Percentiles rank a stretch among this genome's conserved stretches.
phyloP scores from a whole-genome alignment of 225 moss, liverwort and hornwort species.

The Bryoerythrophyllum caledonicum region DNA sequence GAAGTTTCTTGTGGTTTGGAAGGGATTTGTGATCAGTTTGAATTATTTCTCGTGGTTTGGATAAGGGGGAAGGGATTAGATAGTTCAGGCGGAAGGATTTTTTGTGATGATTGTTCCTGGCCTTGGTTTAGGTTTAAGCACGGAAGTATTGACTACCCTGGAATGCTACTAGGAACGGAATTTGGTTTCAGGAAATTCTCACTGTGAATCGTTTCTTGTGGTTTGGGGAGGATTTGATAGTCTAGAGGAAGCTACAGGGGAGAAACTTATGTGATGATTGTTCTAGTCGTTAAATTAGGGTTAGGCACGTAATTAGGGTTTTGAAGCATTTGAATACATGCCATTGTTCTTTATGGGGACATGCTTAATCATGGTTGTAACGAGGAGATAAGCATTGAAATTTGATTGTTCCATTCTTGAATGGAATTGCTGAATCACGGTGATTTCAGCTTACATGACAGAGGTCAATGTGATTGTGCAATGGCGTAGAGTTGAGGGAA shows the following conservation, averaged over 20 bases:
- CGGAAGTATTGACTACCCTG: no score
- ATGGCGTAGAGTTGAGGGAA: background rate
- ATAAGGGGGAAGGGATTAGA: background rate
- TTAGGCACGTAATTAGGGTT: background rate
- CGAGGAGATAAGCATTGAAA: background rate
- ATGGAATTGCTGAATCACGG: background rate
- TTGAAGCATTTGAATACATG: background rate
- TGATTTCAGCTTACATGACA: background rate
- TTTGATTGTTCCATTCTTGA: background rate
- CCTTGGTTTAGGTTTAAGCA: background rate
- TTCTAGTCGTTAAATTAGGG: background rate
- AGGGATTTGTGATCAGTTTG: no score
- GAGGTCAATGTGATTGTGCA: background rate
- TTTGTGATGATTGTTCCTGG: background rate
- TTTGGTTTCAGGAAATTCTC: no score
- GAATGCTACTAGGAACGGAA: no score
- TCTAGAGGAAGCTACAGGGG: no score
- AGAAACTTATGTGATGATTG: no score
- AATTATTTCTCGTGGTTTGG: background rate
- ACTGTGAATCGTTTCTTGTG: no score
- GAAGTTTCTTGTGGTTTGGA: no score
- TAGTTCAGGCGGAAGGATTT: background rate
- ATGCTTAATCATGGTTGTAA: background rate
- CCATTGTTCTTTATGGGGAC: background rate
- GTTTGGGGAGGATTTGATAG: no score